Evolutionary conservation across 2,329 filamentous ascomycete species (phyloP).

Genomic region (Hymenoscyphus repandus): DNA sequence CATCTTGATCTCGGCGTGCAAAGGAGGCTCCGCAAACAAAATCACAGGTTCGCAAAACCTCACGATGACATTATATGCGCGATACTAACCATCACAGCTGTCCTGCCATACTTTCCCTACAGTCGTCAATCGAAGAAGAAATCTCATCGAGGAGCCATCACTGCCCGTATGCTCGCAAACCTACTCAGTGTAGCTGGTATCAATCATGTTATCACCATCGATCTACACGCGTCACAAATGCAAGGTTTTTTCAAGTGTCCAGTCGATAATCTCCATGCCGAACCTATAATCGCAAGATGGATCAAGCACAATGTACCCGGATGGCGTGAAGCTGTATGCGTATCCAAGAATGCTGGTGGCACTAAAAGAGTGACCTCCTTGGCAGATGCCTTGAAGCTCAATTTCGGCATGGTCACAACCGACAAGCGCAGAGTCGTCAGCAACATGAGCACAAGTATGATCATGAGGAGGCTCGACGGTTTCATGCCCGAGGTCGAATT

Average conservation of each 20-base stretch:
- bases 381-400: conserved; percentile 92
- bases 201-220: conserved; percentile 95
- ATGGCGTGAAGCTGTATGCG: conserved; percentile 90
- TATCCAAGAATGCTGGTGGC: conserved; percentile 96
- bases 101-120: conserved; percentile 96
- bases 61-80: background rate
- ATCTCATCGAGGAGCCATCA: conserved; percentile 91
- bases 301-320: conserved; percentile 81
- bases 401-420: conserved; percentile 93
- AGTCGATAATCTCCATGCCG: conserved; percentile 94
- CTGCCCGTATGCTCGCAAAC: conserved; percentile 94
- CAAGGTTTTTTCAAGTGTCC: conserved; percentile 98
- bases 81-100: conserved; percentile 49
- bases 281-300: conserved; percentile 93
- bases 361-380: conserved; percentile 96
- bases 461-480: conserved; percentile 63
- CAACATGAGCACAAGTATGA: conserved; percentile 73
- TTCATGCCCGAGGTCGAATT: conserved; percentile 43
- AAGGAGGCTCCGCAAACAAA: conserved; percentile 93
- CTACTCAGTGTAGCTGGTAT: conserved; percentile 89
- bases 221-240: conserved; percentile 97
- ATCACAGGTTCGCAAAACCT: conserved; percentile 70
- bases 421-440: conserved; percentile 60
- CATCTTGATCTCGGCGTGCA: conserved; percentile 99
- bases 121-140: conserved; percentile 99